Evolutionary conservation across 2,329 filamentous ascomycete genomes (phyloP).

Genomic region (Simplicillium aogashimaense): DNA sequence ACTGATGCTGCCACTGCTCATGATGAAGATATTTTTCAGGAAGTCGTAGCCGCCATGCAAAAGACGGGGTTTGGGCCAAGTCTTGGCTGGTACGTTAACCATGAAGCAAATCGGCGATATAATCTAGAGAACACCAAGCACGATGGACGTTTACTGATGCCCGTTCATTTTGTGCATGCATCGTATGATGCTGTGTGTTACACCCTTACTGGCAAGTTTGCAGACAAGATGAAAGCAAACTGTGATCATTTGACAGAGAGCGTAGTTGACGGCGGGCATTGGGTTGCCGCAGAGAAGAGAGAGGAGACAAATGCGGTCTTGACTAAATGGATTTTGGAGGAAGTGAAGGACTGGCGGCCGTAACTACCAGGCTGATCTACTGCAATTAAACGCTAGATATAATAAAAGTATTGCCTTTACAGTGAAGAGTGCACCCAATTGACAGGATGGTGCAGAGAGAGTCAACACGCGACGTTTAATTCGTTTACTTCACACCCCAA

Average conservation of each 20-base stretch:
- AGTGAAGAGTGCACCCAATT: too few species aligned
- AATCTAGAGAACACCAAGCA: conserved; percentile 11
- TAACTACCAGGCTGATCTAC: too few species aligned
- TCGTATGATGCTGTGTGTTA: conserved; percentile 26
- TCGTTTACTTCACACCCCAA: too few species aligned
- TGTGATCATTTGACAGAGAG: conserved; percentile 27
- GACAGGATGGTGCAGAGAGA: too few species aligned
- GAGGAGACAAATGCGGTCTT: too few species aligned
- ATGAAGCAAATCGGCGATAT: conserved; percentile 29
- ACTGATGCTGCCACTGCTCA: neutral
- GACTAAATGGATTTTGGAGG: too few species aligned
- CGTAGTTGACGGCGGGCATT: conserved; percentile 17
- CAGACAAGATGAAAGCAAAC: conserved; percentile 20
- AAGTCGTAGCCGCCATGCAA: conserved; percentile 19
- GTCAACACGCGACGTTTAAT: too few species aligned
- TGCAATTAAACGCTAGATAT: too few species aligned
- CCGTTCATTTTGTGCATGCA: conserved; percentile 22
- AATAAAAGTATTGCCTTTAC: too few species aligned
- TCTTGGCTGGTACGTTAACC: conserved; percentile 26
- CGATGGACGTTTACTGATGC: conserved; percentile 23
- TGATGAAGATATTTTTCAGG: conserved; percentile 10
- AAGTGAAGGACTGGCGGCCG: too few species aligned
- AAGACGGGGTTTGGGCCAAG: conserved; percentile 24
- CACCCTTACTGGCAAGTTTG: conserved; percentile 20
- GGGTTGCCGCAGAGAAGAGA: conserved; percentile 10